Conservation (phyloP, 768 basidiomycete genomes). For the Hortiboletus campestris region DNA sequence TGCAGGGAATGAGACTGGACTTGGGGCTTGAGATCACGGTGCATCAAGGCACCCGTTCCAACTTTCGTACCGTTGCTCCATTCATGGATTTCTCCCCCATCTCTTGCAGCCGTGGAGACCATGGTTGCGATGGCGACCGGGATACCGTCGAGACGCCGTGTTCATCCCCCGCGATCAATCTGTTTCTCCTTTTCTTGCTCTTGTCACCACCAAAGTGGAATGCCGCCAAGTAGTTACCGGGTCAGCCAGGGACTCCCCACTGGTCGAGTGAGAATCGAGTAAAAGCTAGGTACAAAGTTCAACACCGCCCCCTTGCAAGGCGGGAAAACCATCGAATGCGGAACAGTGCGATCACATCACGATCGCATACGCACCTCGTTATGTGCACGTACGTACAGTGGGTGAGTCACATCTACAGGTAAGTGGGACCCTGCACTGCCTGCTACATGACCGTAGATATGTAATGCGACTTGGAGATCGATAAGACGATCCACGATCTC, state of each 20-base stretch:
- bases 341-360: constrained; percentile 7
- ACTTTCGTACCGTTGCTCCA: background rate
- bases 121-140: constrained; percentile 32
- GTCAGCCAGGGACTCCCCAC: constrained; percentile 1
- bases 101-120: constrained; percentile 4
- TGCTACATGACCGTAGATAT: constrained; percentile 4
- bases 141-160: constrained; percentile 13
- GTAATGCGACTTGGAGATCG: constrained; percentile 8
- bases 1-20: background rate
- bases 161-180: constrained; percentile 35
- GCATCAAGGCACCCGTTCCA: background rate
- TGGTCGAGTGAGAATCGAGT: constrained; percentile 5
- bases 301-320: background rate
- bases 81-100: background rate
- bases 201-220: background rate
- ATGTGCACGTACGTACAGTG: constrained; percentile 13
- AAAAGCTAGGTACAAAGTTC: constrained; percentile 21
- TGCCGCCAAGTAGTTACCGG: constrained; percentile 5
- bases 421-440: background rate
- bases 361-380: constrained; percentile 3
- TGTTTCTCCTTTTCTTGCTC: constrained; percentile 15
- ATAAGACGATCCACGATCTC: constrained; percentile 10
- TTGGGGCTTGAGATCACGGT: background rate
- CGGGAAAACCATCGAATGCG: constrained; percentile 3
- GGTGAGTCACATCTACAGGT: background rate